Base-by-base conservation (phyloP, 176 grass and related monocot genomes). In the Paspalum notatum region DNA sequence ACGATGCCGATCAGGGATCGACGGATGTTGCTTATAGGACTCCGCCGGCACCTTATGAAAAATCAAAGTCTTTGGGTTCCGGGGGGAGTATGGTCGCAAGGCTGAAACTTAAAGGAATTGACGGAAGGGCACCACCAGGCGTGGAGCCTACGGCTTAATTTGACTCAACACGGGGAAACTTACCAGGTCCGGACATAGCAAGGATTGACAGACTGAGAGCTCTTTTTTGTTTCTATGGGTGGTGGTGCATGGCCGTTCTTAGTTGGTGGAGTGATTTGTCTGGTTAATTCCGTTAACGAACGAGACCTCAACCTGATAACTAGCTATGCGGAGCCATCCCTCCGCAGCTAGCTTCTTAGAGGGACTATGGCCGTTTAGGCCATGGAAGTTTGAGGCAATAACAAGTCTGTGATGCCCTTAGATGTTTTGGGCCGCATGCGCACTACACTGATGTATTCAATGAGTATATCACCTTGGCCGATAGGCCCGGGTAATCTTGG, bases 321-420 rank as follows among this genome's bases (percentile, higher is more conserved):
- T 84, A 84, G 82, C 50, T 84, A 84, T 76, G 71, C 16, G 9
- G 71, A 73, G 71, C 51, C 51, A 73, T 73, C 71, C 71, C 71
- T 73, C 71, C 27, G 10, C 17, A 73, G 71, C 50, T 73, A 73
- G 87, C 91, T 90, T 93, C 85, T 90, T 93, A 93, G 87, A 93
- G 91, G 91, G 88, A 93, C 87, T 93, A 85, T 87, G 81, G 81
- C 77, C 66, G 53, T 79, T 90, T 85, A 93, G 85, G 88, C 79
- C 87, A 85, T 40, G 62, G 42, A 93, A 93, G 91, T 90, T 93
- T 88, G 82, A 93, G 88, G 91, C 82, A 93, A 93, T 90, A 93
- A 90, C 68, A 88, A 62, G 88, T 90, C 47, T 90, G 73, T 93
- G 85, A 93, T 93, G 91, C 84, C 91, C 87, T 93, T 93, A 93